Base-by-base conservation (phyloP, 768 basidiomycete genomes). In the Royoungia palumana region DNA sequence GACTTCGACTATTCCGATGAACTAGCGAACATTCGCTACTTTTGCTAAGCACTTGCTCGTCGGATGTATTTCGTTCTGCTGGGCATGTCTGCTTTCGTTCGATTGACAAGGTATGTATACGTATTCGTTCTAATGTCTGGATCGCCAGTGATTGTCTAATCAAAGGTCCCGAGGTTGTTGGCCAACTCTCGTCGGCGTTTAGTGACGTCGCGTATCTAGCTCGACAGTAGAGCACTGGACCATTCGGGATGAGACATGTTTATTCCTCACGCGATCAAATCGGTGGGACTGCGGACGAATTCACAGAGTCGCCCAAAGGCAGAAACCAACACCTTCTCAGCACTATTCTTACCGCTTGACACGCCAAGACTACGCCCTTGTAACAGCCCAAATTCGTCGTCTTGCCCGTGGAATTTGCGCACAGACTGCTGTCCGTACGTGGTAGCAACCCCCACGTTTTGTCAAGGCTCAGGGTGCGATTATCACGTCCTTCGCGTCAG, bases 261-360 rank as follows among this genome's bases (percentile, higher is more conserved):
- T 44, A 17, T 5, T 21, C 37, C 30, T 27, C 35, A 21, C 34
- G 42, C 25, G 28, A 44, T 17, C 25, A 11, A 14, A 25, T 28
- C 35, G 36, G 41, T 27, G 55, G 38, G 36, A 43, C 12, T 35
- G 17, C 36, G 20, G 38, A 16, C 5, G 4, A 11, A 35, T 12
- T 28, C 11, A 12, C 11, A 28, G 28, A 28, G 5, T 10, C 28
- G 12, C 28, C 13, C 28, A 28, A 12, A 50, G 35, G 20, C 21
- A 19, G 34, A 22, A 35, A 19, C 17, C 19, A n/a, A 39, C 13
- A 27, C 3, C 25, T 46, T 47, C 41, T 46, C 35, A 47, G 24
- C 20, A n/a, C 37, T 50, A 50, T 55, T 48, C 37, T 48, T 35
- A 36, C 25, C 28, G 22, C 14, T 48, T 46, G 47, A 42, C 44